Percentiles rank a stretch among this genome's conserved stretches.
Conservation (phyloP, 345 rosid species). For the Euphorbia pulcherrima region DNA sequence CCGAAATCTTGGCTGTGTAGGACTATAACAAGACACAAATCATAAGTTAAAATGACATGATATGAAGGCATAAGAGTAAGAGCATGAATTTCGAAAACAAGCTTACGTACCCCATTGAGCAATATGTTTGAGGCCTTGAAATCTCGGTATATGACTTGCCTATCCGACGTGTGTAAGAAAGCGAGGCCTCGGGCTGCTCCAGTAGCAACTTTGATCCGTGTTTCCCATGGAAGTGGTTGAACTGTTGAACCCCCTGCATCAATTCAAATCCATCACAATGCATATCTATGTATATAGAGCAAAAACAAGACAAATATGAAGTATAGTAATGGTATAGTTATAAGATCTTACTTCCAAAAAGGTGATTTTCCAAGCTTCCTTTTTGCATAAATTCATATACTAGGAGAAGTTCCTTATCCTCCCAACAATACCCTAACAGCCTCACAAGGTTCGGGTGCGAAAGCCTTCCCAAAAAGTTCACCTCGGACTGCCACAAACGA, state of each 20-base stretch:
- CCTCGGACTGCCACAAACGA: conserved; percentile 60
- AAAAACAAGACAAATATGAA: background rate
- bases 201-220: conserved; percentile 64
- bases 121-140: conserved; percentile 90
- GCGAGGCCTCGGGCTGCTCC: conserved; percentile 84
- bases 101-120: conserved; percentile 65
- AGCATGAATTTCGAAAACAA: background rate
- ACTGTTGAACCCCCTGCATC: conserved; percentile 65
- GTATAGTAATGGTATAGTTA: too few species aligned
- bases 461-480: conserved; percentile 74
- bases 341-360: conserved; percentile 64
- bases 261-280: conserved; percentile 2
- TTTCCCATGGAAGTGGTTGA: conserved; percentile 77
- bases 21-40: conserved; percentile 41
- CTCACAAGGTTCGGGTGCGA: conserved; percentile 87
- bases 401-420: conserved; percentile 75
- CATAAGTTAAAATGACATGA: background rate
- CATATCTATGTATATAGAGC: background rate
- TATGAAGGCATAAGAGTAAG: too few species aligned
- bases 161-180: conserved; percentile 75
- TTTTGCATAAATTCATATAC: conserved; percentile 87
- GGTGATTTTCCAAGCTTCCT: conserved; percentile 93
- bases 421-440: conserved; percentile 77
- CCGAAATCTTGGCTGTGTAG: conserved; percentile 83
- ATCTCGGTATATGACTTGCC: conserved; percentile 84